Percentiles rank a stretch among this genome's conserved stretches.
Conservation (phyloP, 768 basidiomycete species). For the Suillus weaverae region DNA sequence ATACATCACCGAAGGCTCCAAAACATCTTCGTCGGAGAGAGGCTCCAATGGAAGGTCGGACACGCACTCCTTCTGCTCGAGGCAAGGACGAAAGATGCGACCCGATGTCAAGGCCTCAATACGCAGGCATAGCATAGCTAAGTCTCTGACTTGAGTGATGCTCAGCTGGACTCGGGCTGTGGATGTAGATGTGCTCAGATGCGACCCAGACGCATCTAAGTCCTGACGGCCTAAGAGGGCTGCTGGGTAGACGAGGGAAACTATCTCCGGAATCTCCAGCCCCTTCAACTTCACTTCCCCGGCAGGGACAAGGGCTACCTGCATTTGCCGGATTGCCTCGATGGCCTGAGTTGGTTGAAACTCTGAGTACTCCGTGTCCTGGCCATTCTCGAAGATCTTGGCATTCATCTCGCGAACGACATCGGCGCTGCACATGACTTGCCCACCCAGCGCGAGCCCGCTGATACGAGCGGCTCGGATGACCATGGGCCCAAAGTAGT, state of each 20-base stretch:
- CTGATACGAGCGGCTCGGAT: conserved; percentile 89
- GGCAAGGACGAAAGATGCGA: conserved; percentile 55
- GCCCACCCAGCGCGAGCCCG: conserved; percentile 83
- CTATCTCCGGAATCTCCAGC: conserved; percentile 83
- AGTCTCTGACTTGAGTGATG: conserved; percentile 70
- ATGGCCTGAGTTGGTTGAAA: conserved; percentile 59
- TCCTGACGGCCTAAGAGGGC: conserved; percentile 72
- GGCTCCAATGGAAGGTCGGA: conserved; percentile 16
- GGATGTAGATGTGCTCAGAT: conserved; percentile 11
- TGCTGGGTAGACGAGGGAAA: conserved; percentile 82
- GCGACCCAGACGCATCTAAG: conserved; percentile 39
- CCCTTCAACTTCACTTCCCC: conserved; percentile 96
- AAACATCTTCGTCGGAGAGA: conserved; percentile 21
- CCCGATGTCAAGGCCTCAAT: conserved; percentile 73
- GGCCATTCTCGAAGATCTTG: conserved; percentile 51
- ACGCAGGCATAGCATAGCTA: conserved; percentile 73
- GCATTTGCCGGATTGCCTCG: conserved; percentile 73
- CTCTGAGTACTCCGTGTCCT: conserved; percentile 61
- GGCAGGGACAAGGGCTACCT: conserved; percentile 66
- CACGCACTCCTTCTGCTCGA: conserved; percentile 41
- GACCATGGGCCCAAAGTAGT: conserved; percentile 96
- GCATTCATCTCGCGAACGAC: conserved; percentile 80
- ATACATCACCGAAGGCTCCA: conserved; percentile 42
- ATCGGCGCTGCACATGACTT: conserved; percentile 90
- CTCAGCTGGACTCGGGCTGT: conserved; percentile 57